These are phyloP conservation scores for Artemisia argyi DNA, from an alignment of 129 eudicot genomes.

Conservation along the genomic window DNA sequence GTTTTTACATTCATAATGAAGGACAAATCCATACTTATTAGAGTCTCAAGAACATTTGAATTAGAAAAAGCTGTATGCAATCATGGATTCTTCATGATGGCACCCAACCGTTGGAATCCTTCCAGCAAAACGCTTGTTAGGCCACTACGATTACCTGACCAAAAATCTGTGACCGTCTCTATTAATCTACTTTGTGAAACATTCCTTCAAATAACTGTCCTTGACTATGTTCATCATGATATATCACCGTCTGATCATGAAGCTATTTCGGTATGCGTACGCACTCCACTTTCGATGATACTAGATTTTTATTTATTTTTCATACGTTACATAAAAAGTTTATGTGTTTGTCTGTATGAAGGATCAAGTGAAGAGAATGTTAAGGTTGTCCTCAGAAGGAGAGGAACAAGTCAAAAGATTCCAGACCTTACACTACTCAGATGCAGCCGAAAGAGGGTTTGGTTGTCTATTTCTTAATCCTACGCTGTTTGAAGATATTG, in stretches of 20 bases:
- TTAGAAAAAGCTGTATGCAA: constrained; percentile 55
- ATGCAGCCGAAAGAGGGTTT: too few relatives aligned
- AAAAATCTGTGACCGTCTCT: constrained; percentile 21
- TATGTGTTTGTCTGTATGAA: too few relatives aligned
- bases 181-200: constrained; percentile 20
- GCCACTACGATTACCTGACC: constrained; percentile 14
- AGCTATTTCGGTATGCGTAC: constrained; percentile 20
- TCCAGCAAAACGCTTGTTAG: constrained; percentile 30
- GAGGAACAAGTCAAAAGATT: too few relatives aligned
- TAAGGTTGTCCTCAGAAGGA: too few relatives aligned
- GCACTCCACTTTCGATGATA: neutral
- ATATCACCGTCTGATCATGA: neutral
- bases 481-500: too few relatives aligned
- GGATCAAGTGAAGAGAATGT: too few relatives aligned
- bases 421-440: too few relatives aligned
- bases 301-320: neutral
- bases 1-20: too few relatives aligned
- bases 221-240: neutral
- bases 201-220: neutral
- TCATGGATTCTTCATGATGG: constrained; percentile 70
- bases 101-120: constrained; percentile 55
- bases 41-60: constrained; percentile 13
- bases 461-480: too few relatives aligned
- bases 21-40: neutral
- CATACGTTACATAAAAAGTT: neutral